Evolutionary conservation across 371 early-diverging fungal species (phyloP).

Genomic region (Neoconidiobolus thromboides): DNA sequence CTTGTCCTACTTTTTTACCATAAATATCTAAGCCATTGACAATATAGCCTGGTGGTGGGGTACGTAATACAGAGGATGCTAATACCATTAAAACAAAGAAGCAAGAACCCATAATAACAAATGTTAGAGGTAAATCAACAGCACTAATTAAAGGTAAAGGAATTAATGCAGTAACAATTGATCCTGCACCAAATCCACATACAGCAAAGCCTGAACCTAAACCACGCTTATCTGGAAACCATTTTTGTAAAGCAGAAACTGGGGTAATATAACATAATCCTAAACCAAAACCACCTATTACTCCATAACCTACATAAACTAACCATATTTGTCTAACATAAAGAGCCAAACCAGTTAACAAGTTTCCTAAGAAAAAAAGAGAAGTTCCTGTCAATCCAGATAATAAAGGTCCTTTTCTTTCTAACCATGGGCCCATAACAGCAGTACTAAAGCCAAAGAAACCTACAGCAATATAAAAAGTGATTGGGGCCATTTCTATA

Average conservation of each 20-base stretch:
- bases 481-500: constrained; percentile 23
- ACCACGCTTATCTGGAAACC: constrained; percentile 35
- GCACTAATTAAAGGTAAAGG: constrained; percentile 25
- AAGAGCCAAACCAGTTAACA: constrained; percentile 32
- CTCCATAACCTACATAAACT: constrained; percentile 39
- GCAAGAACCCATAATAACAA: constrained; percentile 20
- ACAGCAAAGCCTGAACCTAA: constrained; percentile 34
- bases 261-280: constrained; percentile 41
- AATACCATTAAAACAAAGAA: constrained; percentile 24
- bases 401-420: constrained; percentile 33
- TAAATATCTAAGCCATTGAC: constrained; percentile 12
- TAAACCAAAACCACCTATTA: constrained; percentile 35
- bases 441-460: constrained; percentile 40
- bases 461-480: constrained; percentile 47
- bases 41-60: constrained; percentile 41
- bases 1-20: not conserved
- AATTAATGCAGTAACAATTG: constrained; percentile 35
- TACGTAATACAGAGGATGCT: constrained; percentile 24
- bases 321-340: constrained; percentile 25
- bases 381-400: constrained; percentile 26
- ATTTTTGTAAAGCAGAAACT: constrained; percentile 31
- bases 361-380: constrained; percentile 35
- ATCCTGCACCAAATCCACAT: constrained; percentile 45
- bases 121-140: constrained; percentile 25
- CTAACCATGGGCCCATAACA: constrained; percentile 42